Evolutionary conservation across 139 green algal genomes (phyloP).

Genomic region (Chlamydomonas sp.): DNA sequence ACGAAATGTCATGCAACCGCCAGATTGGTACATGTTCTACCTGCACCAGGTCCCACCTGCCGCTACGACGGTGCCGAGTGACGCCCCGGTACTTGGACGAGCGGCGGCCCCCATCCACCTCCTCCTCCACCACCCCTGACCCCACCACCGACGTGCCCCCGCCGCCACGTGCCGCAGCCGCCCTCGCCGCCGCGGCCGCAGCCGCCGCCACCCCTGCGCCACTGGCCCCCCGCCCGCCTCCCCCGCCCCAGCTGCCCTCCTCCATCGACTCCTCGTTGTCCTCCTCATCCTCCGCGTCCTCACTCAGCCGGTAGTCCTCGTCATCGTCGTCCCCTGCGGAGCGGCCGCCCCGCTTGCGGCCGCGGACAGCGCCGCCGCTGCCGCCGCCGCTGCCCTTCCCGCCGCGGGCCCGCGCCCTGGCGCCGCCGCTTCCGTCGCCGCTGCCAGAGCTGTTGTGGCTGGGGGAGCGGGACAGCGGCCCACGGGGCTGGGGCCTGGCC

Average conservation of each 20-base stretch:
- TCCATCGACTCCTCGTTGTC: too few relatives aligned
- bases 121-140: constrained; percentile 11
- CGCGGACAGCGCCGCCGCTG: too few relatives aligned
- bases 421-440: too few relatives aligned
- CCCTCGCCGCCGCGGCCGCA: background rate
- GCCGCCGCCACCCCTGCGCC: background rate
- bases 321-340: too few relatives aligned
- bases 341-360: too few relatives aligned
- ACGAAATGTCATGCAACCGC: too few relatives aligned
- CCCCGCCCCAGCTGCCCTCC: too few relatives aligned
- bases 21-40: background rate
- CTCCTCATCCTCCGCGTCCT: too few relatives aligned
- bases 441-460: too few relatives aligned
- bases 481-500: background rate
- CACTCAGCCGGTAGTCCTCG: too few relatives aligned
- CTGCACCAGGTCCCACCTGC: constrained; percentile 37
- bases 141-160: background rate
- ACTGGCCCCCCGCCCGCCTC: background rate
- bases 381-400: too few relatives aligned
- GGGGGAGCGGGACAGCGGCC: background rate
- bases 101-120: constrained; percentile 5
- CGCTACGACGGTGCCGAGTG: constrained; percentile 80
- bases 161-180: background rate
- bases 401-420: too few relatives aligned
- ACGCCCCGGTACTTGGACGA: constrained; percentile 78